Percentiles rank a stretch among this genome's conserved stretches.
phyloP scores from a whole-genome alignment of 2,329 filamentous ascomycete genomes.

The Penicillium hesseltinei region DNA sequence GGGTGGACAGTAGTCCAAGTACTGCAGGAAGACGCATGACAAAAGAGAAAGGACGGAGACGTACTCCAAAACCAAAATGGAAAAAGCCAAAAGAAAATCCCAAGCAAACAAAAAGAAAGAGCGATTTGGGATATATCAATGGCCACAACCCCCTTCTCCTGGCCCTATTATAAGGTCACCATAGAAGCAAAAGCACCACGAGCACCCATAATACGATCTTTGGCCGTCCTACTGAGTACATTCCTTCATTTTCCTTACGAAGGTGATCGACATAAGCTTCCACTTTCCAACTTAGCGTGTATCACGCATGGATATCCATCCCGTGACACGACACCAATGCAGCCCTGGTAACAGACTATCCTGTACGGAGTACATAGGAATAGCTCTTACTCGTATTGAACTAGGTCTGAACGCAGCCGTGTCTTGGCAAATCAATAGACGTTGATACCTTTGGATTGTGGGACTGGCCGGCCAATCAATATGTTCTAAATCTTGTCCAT shows the following conservation, averaged over 20 bases:
- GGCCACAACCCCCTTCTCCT: neutral
- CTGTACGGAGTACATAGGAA: neutral
- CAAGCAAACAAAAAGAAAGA: neutral
- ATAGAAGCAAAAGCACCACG: neutral
- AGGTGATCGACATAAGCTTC: constrained; percentile 11
- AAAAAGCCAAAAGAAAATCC: neutral
- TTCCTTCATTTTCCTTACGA: neutral
- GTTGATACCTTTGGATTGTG: neutral
- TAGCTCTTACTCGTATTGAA: constrained; percentile 4
- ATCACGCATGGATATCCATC: neutral
- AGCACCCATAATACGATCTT: neutral
- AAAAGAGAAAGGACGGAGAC: neutral
- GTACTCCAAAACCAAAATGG: neutral
- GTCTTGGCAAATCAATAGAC: neutral
- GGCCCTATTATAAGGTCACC: constrained; percentile 1
- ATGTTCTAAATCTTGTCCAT: neutral
- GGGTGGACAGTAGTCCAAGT: constrained; percentile 14
- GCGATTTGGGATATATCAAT: neutral
- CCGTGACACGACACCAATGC: neutral
- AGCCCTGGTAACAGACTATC: neutral
- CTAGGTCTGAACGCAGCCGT: neutral
- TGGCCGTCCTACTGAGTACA: neutral
- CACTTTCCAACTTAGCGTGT: neutral
- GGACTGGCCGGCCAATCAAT: neutral
- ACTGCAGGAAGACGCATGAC: constrained; percentile 12